phyloP scores from a whole-genome alignment of 2,329 filamentous ascomycete genomes.

The Blumeria graminis region DNA sequence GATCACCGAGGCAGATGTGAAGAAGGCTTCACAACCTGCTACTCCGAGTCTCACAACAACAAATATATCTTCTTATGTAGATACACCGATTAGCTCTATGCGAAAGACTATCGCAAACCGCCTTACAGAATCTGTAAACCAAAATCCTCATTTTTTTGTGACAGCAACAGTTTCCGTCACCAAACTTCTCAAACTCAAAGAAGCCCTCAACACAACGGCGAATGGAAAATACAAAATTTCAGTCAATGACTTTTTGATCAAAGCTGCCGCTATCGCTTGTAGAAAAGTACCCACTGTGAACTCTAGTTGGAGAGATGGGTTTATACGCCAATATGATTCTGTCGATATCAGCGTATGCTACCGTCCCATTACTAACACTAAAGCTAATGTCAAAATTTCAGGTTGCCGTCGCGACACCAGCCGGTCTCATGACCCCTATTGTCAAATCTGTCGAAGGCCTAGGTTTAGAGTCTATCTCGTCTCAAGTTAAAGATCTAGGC shows the following conservation, averaged over 20 bases:
- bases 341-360: slow-evolving; percentile 82
- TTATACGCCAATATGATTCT: slow-evolving; percentile 79
- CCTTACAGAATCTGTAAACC: slow-evolving; percentile 66
- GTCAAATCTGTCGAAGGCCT: slow-evolving; percentile 72
- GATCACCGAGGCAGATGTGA: slow-evolving; percentile 79
- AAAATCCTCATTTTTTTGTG: slow-evolving; percentile 98
- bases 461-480: slow-evolving; percentile 71
- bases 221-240: slow-evolving; percentile 97
- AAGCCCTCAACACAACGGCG: slow-evolving; percentile 68
- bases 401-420: slow-evolving; percentile 42
- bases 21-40: slow-evolving; percentile 45
- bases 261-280: slow-evolving; percentile 71
- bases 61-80: slow-evolving; percentile 45
- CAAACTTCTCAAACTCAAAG: slow-evolving; percentile 90
- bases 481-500: slow-evolving; percentile 82
- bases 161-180: slow-evolving; percentile 71
- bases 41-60: slow-evolving; percentile 22
- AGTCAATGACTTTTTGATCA: slow-evolving; percentile 99
- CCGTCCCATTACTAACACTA: not conserved
- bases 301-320: slow-evolving; percentile 75
- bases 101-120: slow-evolving; percentile 92
- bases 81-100: slow-evolving; percentile 72
- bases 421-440: slow-evolving; percentile 90
- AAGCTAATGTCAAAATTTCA: slow-evolving; percentile 3
- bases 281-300: slow-evolving; percentile 91